Conservation (phyloP, 305 asterid genomes). For the Plantago rigida region DNA sequence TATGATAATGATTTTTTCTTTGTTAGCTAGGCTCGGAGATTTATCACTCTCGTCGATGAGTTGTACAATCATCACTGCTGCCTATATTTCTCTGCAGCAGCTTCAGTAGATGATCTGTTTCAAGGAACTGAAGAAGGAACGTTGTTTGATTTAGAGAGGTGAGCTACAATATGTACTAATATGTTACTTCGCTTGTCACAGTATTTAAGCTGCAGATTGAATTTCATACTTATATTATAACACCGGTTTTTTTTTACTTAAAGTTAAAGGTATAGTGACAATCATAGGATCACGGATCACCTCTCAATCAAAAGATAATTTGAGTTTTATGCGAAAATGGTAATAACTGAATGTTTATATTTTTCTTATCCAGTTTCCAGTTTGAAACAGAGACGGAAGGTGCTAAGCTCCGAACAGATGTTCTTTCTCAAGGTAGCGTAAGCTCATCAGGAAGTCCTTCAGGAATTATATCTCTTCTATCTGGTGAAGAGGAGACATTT, state of each 20-base stretch:
- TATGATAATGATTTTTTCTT: neutral
- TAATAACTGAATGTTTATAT: neutral
- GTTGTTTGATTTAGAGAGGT: conserved; percentile 86
- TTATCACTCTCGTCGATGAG: conserved; percentile 86
- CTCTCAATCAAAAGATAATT: too few relatives aligned
- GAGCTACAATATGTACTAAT: conserved; percentile 12
- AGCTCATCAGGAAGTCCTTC: conserved; percentile 60
- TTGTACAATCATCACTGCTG: conserved; percentile 90
- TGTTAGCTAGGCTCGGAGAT: conserved; percentile 72
- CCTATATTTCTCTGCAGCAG: conserved; percentile 66
- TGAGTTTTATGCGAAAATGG: too few relatives aligned
- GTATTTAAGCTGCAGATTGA: too few relatives aligned
- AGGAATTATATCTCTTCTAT: conserved; percentile 63
- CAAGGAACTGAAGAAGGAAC: conserved; percentile 97
- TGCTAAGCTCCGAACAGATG: conserved; percentile 74
- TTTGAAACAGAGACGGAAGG: conserved; percentile 88
- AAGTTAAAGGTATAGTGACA: too few relatives aligned
- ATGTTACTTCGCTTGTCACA: too few relatives aligned
- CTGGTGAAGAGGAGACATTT: conserved; percentile 88
- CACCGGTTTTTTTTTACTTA: too few relatives aligned
- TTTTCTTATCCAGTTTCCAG: conserved; percentile 60
- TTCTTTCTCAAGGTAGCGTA: conserved; percentile 65
- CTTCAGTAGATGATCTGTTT: conserved; percentile 75
- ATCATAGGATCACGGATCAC: too few relatives aligned
- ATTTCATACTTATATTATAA: too few relatives aligned